Evolutionary conservation across 352 stramenopile genomes (phyloP).

Genomic region (Phytophthora meadii): DNA sequence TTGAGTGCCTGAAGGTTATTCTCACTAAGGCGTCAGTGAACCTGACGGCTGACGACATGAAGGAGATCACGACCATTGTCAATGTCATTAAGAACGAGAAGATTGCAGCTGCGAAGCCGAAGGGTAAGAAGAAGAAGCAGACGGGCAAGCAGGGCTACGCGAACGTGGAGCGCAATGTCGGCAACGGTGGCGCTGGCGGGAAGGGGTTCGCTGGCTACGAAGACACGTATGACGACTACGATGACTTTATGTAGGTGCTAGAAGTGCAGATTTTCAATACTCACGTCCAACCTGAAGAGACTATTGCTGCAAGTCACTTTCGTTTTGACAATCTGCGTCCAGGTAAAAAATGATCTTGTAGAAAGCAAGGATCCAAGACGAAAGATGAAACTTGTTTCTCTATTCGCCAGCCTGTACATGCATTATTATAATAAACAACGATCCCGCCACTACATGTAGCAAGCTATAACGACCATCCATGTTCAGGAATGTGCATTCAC

Average conservation of each 20-base stretch:
- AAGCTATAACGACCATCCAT: too few relatives aligned
- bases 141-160: slow-evolving; percentile 82
- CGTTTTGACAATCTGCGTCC: too few relatives aligned
- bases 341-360: too few relatives aligned
- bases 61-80: slow-evolving; percentile 87
- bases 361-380: too few relatives aligned
- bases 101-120: slow-evolving; percentile 81
- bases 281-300: slow-evolving; percentile 12
- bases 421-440: too few relatives aligned
- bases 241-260: slow-evolving; percentile 85
- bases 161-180: slow-evolving; percentile 72
- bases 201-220: slow-evolving; percentile 52
- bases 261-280: slow-evolving; percentile 22
- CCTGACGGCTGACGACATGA: slow-evolving; percentile 85
- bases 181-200: slow-evolving; percentile 48
- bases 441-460: too few relatives aligned
- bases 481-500: too few relatives aligned
- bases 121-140: slow-evolving; percentile 89
- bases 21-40: slow-evolving; percentile 82
- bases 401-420: too few relatives aligned
- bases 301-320: too few relatives aligned
- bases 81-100: slow-evolving; percentile 92
- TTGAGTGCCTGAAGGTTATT: slow-evolving; percentile 85
- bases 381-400: too few relatives aligned
- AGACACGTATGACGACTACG: slow-evolving; percentile 84